Base-by-base conservation (phyloP, 1,284 basidiomycete genomes). In the Ustilago cynodontis region DNA sequence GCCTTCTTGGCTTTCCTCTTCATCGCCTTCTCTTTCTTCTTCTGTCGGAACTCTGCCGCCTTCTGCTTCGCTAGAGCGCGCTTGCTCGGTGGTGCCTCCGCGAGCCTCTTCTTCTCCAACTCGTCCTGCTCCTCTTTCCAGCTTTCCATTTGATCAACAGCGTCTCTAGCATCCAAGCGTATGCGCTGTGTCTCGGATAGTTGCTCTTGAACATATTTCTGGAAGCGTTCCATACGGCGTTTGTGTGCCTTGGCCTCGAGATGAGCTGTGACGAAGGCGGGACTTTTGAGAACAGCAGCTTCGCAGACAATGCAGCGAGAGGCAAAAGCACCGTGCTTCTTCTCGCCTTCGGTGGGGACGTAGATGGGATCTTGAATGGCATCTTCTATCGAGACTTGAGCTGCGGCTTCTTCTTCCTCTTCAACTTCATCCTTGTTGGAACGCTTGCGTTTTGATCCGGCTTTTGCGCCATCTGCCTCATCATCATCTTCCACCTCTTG, bases 291-390 rank as follows among this genome's bases (percentile, higher is more conserved):
- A 7, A 69, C 60, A 11, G 74, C 74, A 20, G 65, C 60, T 37
- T 66, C 63, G 64, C 74, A 77, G 13, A 77, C 57, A 35, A 77
- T 59, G 58, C 74, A 77, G 11, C 70, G 65, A 5, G 70, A 72
- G 7, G 66, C 64, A 49, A 66, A 58, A 24, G 64, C 45, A 41
- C 74, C 70, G 50, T 69, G 66, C 66, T 77, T 77, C 53, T 72
- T 77, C 37, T 72, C 66, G 41, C 70, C 70, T 45, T 62, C 59
- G 7, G 70, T 72, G 11, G 70, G 70, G 6, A 77, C 60, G 60
- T 77, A 77, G 66, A 77, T 72, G 37, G 74, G 66, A 33, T 77
- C 74, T 24, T 63, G 51, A 20, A 77, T 54, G 24, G 66, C 66
- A 1, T 72, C 70, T 8, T 65, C 59, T 53, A 77, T 77, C 22